A percentile compares a stretch with the other conserved stretches of the same genome.
Evolutionary conservation across 192 early-diverging fungal genomes (phyloP).

Genomic region (Coemansia guatemalensis): DNA sequence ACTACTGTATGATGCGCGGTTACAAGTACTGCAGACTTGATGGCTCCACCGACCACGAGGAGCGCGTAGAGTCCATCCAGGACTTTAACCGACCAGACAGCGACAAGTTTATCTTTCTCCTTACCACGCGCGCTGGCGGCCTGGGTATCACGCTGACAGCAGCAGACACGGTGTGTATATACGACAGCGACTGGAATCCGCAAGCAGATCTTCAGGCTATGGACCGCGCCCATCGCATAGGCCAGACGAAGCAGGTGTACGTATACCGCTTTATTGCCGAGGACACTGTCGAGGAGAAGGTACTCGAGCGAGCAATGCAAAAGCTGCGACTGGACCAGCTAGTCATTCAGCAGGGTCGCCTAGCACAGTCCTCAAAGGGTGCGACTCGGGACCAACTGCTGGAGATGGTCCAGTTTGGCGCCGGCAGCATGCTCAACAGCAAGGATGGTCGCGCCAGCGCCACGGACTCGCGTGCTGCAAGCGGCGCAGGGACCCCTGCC

Average conservation of each 20-base stretch:
- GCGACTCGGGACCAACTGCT: conserved; percentile 62
- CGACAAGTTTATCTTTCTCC: conserved; percentile 93
- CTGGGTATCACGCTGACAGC: conserved; percentile 96
- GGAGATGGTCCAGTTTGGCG: conserved; percentile 97
- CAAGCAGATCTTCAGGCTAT: conserved; percentile 91
- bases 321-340: conserved; percentile 95
- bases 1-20: conserved; percentile 89
- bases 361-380: conserved; percentile 69
- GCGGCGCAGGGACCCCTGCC: conserved; percentile 32
- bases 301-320: conserved; percentile 94
- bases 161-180: conserved; percentile 95
- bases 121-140: conserved; percentile 96
- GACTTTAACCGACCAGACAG: conserved; percentile 90
- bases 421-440: conserved; percentile 75
- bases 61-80: conserved; percentile 88
- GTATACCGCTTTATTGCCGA: conserved; percentile 97
- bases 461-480: conserved; percentile 28
- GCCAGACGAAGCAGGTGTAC: conserved; percentile 96
- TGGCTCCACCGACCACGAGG: conserved; percentile 93
- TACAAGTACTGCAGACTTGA: conserved; percentile 97
- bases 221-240: conserved; percentile 99
- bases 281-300: conserved; percentile 97
- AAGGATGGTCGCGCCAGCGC: conserved; percentile 17
- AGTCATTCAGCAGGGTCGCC: conserved; percentile 97
- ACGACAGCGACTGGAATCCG: conserved; percentile 96